A percentile compares a stretch with the other conserved stretches of the same genome.
phyloP scores from a whole-genome alignment of 345 rosid species.

The Psidium guajava region DNA sequence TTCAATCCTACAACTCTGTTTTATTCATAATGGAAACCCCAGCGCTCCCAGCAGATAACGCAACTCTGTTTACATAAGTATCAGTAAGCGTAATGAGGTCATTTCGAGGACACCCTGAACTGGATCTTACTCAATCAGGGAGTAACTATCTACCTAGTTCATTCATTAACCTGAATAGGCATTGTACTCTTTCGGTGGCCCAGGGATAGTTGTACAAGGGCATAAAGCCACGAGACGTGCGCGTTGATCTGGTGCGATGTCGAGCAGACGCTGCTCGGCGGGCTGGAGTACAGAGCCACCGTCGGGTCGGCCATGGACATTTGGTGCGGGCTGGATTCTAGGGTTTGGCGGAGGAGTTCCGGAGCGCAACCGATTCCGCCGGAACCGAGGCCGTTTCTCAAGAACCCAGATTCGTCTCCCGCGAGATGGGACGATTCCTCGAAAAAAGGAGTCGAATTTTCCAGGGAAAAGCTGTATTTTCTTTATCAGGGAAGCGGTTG shows the following conservation, averaged over 20 bases:
- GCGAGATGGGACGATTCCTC: background rate
- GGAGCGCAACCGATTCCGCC: background rate
- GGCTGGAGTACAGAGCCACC: constrained; percentile 69
- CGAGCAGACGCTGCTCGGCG: constrained; percentile 69
- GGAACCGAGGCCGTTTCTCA: background rate
- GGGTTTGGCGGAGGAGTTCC: background rate
- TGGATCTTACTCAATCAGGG: background rate
- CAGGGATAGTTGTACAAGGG: background rate
- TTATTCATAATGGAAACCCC: background rate
- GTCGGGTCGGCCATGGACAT: constrained; percentile 65
- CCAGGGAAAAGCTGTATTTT: background rate
- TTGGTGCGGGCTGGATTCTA: background rate
- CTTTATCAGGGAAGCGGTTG: background rate
- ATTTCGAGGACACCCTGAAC: background rate
- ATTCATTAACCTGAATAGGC: background rate
- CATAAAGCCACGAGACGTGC: constrained; percentile 17
- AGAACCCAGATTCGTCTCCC: background rate
- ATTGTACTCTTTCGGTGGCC: background rate
- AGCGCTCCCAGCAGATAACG: background rate
- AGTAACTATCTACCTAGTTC: background rate
- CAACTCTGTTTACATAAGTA: background rate
- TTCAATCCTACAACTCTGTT: background rate
- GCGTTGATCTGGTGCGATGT: constrained; percentile 63
- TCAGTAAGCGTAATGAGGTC: background rate
- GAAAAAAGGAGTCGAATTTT: background rate